phyloP scores from a whole-genome alignment of 148 eudicot species.

The Limonium bicolor region DNA sequence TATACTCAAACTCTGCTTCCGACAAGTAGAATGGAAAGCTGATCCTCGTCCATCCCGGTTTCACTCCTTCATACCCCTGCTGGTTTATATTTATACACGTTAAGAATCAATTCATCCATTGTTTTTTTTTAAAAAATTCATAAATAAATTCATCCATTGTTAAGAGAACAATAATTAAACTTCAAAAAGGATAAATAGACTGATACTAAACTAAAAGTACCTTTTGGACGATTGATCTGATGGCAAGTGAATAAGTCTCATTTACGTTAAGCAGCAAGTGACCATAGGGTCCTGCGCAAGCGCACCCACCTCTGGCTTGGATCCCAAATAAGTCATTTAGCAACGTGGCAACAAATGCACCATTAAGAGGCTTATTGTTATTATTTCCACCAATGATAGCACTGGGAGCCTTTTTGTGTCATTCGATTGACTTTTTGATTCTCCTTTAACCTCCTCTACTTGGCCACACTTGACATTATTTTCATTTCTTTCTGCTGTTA shows the following conservation, averaged over 20 bases:
- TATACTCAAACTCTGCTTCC: slow-evolving; percentile 47
- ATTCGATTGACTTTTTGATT: not conserved
- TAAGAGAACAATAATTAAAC: too few species aligned
- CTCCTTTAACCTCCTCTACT: not conserved
- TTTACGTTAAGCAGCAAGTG: slow-evolving; percentile 22
- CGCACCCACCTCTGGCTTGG: slow-evolving; percentile 39
- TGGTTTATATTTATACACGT: too few species aligned
- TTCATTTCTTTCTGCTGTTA: not conserved
- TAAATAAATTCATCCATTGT: too few species aligned
- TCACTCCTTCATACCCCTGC: slow-evolving; percentile 35
- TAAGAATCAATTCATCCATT: too few species aligned
- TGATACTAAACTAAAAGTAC: too few species aligned
- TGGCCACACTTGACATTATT: too few species aligned
- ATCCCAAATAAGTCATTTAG: slow-evolving; percentile 36
- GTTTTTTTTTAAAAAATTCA: too few species aligned
- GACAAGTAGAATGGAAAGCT: slow-evolving; percentile 54
- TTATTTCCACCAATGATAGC: too few species aligned
- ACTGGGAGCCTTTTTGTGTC: too few species aligned
- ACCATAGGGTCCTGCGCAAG: slow-evolving; percentile 47
- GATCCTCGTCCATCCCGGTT: slow-evolving; percentile 53
- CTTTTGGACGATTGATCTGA: slow-evolving; percentile 23
- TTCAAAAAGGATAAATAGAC: too few species aligned
- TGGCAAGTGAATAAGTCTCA: slow-evolving; percentile 13
- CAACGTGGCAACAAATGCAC: slow-evolving; percentile 28
- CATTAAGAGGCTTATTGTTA: slow-evolving; percentile 36